Conservation (phyloP, 306 rosid species). For the Abrus precatorius region DNA sequence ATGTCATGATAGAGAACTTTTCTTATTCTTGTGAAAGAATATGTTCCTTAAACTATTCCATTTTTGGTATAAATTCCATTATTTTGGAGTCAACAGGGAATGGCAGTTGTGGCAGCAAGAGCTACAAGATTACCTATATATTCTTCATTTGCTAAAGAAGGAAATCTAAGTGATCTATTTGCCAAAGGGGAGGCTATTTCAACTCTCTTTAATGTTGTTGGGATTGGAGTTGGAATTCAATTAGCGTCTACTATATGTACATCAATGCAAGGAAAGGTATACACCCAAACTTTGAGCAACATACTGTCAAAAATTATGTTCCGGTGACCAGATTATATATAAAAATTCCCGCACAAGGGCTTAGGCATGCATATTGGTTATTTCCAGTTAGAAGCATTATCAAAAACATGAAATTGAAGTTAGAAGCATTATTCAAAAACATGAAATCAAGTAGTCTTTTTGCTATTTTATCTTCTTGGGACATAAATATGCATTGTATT, state of each 20-base stretch:
- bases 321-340: neutral
- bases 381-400: conserved; percentile 11
- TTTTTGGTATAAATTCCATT: neutral
- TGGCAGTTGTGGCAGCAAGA: conserved; percentile 91
- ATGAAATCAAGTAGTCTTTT: conserved; percentile 6
- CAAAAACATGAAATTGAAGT: neutral
- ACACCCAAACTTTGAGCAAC: neutral
- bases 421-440: conserved; percentile 4
- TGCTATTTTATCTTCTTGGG: neutral
- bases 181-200: conserved; percentile 96
- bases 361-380: conserved; percentile 7
- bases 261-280: conserved; percentile 86
- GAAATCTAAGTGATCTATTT: conserved; percentile 91
- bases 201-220: conserved; percentile 84
- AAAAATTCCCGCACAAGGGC: conserved; percentile 4
- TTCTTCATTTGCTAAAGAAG: conserved; percentile 92
- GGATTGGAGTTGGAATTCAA: conserved; percentile 83
- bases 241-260: conserved; percentile 85
- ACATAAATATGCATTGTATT: neutral
- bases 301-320: neutral
- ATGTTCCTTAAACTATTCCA: neutral
- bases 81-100: conserved; percentile 64
- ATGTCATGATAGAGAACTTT: conserved; percentile 2
- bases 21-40: neutral
- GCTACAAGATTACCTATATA: conserved; percentile 90